Conservation (phyloP, 2,329 filamentous ascomycete genomes). For the Albifimbria verrucaria region DNA sequence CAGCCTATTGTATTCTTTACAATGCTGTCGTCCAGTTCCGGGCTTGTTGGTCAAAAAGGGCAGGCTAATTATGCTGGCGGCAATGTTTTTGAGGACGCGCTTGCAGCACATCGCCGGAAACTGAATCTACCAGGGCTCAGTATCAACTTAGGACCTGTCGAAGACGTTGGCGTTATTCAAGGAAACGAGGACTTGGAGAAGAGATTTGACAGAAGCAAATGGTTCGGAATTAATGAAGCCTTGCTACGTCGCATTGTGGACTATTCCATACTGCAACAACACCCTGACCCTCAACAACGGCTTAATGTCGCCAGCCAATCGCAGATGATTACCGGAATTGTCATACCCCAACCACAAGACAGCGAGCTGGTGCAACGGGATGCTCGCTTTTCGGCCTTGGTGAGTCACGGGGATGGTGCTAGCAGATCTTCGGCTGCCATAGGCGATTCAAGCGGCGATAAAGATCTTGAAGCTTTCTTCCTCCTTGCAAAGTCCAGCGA, state of each 20-base stretch:
- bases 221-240: slow-evolving; percentile 22
- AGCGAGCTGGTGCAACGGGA: slow-evolving; percentile 19
- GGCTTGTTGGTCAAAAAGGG: slow-evolving; percentile 22
- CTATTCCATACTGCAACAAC: slow-evolving; percentile 23
- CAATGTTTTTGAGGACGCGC: slow-evolving; percentile 29
- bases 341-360: slow-evolving; percentile 18
- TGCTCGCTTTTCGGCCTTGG: slow-evolving; percentile 17
- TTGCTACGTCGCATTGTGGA: slow-evolving; percentile 22
- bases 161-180: slow-evolving; percentile 17
- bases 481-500: slow-evolving; percentile 1
- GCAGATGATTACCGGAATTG: slow-evolving; percentile 22
- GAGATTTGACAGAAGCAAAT: slow-evolving; percentile 7
- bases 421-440: neutral
- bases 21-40: slow-evolving; percentile 26
- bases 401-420: slow-evolving; percentile 5
- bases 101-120: slow-evolving; percentile 19
- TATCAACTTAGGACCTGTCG: slow-evolving; percentile 21
- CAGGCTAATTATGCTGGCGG: slow-evolving; percentile 33
- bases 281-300: slow-evolving; percentile 7
- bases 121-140: slow-evolving; percentile 22
- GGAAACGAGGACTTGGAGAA: slow-evolving; percentile 15
- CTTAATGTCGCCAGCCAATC: slow-evolving; percentile 11
- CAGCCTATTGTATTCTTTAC: slow-evolving; percentile 32
- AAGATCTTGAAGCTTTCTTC: slow-evolving; percentile 10
- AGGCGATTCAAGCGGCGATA: slow-evolving; percentile 4